Evolutionary conservation across 306 rosid species (phyloP).

Genomic region (Inga leiocalycina): DNA sequence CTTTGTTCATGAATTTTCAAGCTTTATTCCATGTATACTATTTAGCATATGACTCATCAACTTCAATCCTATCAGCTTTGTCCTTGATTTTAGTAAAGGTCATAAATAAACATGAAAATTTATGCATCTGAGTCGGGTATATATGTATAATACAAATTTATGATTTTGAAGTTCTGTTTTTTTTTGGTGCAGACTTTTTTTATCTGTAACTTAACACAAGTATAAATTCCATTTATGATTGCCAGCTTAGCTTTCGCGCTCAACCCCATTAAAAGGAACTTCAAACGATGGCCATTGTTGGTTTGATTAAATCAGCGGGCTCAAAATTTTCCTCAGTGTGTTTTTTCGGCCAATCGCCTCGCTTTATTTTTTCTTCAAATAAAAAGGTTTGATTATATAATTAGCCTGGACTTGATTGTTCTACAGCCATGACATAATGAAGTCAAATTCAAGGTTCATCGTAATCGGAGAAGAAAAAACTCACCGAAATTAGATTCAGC

Average conservation of each 20-base stretch:
- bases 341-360: background rate
- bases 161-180: background rate
- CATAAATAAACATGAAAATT: background rate
- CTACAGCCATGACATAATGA: background rate
- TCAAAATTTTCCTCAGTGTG: background rate
- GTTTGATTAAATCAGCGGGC: background rate
- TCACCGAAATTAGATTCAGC: conserved; percentile 48
- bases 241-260: background rate
- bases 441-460: background rate
- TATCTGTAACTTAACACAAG: background rate
- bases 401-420: background rate
- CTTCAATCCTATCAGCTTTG: conserved; percentile 5
- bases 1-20: background rate
- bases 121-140: background rate
- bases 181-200: background rate
- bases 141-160: background rate
- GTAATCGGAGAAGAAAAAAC: background rate
- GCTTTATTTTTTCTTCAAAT: background rate
- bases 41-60: conserved; percentile 5
- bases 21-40: background rate
- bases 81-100: background rate
- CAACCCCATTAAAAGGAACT: background rate
- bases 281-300: background rate
- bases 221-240: background rate
- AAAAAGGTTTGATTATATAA: background rate